Percentiles rank a stretch among this genome's conserved stretches.
phyloP scores from a whole-genome alignment of 768 basidiomycete genomes.

The Suillus weaverae region DNA sequence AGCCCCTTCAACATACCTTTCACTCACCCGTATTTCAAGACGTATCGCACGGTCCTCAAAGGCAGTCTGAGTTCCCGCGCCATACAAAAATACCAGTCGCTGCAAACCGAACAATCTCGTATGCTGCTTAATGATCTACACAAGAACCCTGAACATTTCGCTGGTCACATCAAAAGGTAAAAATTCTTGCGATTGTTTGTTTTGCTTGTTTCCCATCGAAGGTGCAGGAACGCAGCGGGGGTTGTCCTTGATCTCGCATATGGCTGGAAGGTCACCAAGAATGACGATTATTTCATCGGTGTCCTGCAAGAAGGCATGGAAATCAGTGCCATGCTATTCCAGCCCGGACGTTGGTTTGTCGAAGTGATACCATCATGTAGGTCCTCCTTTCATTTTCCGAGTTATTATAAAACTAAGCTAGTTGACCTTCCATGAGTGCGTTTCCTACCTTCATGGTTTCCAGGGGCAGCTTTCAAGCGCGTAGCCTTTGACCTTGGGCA shows the following conservation, averaged over 20 bases:
- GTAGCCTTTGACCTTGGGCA: slow-evolving; percentile 11
- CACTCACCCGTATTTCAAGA: slow-evolving; percentile 2
- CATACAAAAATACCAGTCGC: background rate
- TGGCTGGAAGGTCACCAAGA: background rate
- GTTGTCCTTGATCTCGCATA: background rate
- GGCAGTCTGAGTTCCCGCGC: background rate
- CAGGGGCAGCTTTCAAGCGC: slow-evolving; percentile 20
- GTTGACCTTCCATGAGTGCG: background rate
- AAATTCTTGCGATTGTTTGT: too few relatives aligned
- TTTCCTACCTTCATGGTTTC: slow-evolving; percentile 22
- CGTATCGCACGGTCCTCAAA: background rate
- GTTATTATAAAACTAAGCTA: background rate
- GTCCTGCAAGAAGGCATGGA: background rate
- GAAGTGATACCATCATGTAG: background rate
- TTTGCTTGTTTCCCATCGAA: background rate
- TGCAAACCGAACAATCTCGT: background rate
- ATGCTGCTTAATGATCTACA: background rate
- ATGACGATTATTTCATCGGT: background rate
- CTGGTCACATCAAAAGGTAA: background rate
- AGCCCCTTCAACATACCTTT: background rate
- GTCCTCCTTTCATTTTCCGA: background rate
- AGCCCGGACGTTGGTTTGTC: background rate
- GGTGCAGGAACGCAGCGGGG: background rate
- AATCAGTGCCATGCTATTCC: background rate
- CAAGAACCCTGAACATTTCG: background rate